Percentiles rank a stretch among this genome's conserved stretches.
Conservation (phyloP, 768 basidiomycete species). For the Austroboletus eburneus region DNA sequence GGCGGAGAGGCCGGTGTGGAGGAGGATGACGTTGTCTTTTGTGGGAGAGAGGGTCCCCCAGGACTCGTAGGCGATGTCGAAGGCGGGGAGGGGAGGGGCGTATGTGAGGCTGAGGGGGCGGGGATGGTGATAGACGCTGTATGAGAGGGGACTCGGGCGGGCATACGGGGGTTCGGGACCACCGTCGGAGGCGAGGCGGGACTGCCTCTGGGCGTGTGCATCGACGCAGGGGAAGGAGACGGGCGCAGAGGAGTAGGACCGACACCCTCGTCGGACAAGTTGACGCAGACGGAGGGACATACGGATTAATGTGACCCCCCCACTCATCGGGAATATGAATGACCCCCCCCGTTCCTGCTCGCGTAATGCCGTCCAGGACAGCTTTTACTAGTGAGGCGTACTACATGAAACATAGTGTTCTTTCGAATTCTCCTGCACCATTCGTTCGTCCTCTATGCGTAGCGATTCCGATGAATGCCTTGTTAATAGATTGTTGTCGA, state of each 20-base stretch:
- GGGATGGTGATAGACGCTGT: constrained; percentile 62
- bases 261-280: too few relatives aligned
- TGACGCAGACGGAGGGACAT: too few relatives aligned
- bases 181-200: constrained; percentile 46
- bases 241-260: constrained; percentile 17
- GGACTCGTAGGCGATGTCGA: constrained; percentile 94
- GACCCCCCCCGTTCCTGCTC: too few relatives aligned
- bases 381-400: too few relatives aligned
- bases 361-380: too few relatives aligned
- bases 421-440: too few relatives aligned
- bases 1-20: constrained; percentile 95
- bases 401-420: too few relatives aligned
- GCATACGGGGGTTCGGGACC: constrained; percentile 85
- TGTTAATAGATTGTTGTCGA: too few relatives aligned
- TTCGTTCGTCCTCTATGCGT: too few relatives aligned
- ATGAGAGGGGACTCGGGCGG: constrained; percentile 70
- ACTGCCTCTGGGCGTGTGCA: constrained; percentile 70
- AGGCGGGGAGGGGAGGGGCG: constrained; percentile 55
- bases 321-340: too few relatives aligned
- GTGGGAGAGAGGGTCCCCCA: constrained; percentile 85
- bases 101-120: constrained; percentile 65
- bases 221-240: constrained; percentile 72
- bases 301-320: too few relatives aligned
- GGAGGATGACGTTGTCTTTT: constrained; percentile 85
- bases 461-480: too few relatives aligned